These are phyloP conservation scores for Vicia sativa DNA, from an alignment of 306 rosid species.

Conservation along the genomic window DNA sequence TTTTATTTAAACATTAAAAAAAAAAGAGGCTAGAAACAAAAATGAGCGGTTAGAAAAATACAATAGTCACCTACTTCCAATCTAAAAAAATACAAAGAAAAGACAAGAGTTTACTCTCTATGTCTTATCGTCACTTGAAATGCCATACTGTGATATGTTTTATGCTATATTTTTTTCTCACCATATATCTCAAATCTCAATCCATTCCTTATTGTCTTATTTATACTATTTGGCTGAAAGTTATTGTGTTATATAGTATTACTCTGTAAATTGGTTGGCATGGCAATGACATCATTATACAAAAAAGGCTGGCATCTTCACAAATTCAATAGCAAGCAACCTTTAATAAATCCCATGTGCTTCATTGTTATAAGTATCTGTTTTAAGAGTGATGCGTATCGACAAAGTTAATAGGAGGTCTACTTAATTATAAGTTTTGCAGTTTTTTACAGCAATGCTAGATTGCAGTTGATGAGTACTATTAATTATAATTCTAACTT, in stretches of 20 bases:
- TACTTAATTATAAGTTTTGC: conserved; percentile 3
- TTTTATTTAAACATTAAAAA: not conserved
- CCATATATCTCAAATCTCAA: conserved; percentile 1
- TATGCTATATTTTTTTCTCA: conserved; percentile 12
- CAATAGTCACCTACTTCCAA: conserved; percentile 6
- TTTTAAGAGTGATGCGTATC: not conserved
- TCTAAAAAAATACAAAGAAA: not conserved
- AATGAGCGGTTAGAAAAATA: not conserved
- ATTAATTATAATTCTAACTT: no score
- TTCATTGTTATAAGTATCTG: not conserved
- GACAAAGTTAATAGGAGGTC: not conserved
- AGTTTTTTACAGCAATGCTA: not conserved
- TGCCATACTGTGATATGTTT: not conserved
- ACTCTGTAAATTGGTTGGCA: conserved; percentile 10
- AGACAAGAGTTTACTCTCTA: not conserved
- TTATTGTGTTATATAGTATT: conserved; percentile 16
- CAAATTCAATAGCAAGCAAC: conserved; percentile 10
- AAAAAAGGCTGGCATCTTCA: conserved; percentile 14
- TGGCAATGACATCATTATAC: not conserved
- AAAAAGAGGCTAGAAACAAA: not conserved
- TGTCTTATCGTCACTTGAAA: conserved; percentile 28
- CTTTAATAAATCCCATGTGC: not conserved
- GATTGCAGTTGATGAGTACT: no score
- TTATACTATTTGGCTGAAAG: not conserved
- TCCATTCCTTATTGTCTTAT: not conserved